phyloP scores from a whole-genome alignment of 495 filamentous ascomycete species.

The Lineolata rhizophorae region DNA sequence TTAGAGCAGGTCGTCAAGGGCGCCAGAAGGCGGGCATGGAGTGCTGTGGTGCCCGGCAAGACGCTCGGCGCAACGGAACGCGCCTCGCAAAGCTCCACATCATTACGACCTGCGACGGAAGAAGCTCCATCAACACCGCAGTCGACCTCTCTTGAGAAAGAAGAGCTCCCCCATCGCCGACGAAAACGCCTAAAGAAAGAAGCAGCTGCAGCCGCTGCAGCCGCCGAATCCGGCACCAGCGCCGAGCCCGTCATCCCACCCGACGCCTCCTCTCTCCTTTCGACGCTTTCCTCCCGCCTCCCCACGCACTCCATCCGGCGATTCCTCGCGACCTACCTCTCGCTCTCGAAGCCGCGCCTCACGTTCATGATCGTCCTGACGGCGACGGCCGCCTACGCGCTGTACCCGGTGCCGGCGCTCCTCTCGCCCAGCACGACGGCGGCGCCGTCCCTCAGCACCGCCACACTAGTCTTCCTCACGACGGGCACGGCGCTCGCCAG shows the following conservation, averaged over 20 bases:
- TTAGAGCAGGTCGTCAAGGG: slow-evolving; percentile 5
- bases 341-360: slow-evolving; percentile 83
- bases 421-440: slow-evolving; percentile 45
- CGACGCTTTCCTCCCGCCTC: slow-evolving; percentile 46
- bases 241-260: slow-evolving; percentile 30
- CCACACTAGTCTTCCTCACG: slow-evolving; percentile 85
- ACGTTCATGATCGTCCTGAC: slow-evolving; percentile 81
- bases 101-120: too few relatives aligned
- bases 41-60: background rate
- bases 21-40: slow-evolving; percentile 6
- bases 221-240: slow-evolving; percentile 3
- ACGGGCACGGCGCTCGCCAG: slow-evolving; percentile 67
- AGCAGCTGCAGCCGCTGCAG: too few relatives aligned
- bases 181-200: slow-evolving; percentile 14
- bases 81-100: background rate
- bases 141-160: slow-evolving; percentile 1
- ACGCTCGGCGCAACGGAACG: slow-evolving; percentile 1
- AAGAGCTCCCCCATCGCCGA: slow-evolving; percentile 17
- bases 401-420: slow-evolving; percentile 70
- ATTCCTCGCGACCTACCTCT: slow-evolving; percentile 61
- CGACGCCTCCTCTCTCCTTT: slow-evolving; percentile 67
- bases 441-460: slow-evolving; percentile 64
- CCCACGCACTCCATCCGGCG: slow-evolving; percentile 48
- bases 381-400: slow-evolving; percentile 74
- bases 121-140: too few relatives aligned